Evolutionary conservation across 768 basidiomycete species (phyloP).

Genomic region (Chlorophyllum brunneum): DNA sequence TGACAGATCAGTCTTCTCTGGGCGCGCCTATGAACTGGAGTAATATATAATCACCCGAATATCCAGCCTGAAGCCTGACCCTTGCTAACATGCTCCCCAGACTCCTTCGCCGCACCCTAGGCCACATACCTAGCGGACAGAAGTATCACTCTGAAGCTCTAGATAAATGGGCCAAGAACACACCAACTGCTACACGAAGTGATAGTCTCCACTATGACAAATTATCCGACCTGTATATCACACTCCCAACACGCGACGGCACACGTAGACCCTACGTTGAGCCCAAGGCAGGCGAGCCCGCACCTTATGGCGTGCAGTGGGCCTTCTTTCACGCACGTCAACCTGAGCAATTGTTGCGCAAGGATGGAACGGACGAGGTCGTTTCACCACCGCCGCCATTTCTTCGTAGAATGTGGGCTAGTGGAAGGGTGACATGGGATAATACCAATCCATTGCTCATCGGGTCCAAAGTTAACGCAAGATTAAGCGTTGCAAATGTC

Average conservation of each 20-base stretch:
- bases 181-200: constrained; percentile 39
- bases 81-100: not conserved
- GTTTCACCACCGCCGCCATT: constrained; percentile 73
- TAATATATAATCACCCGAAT: not conserved
- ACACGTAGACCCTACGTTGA: constrained; percentile 36
- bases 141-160: constrained; percentile 18
- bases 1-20: too few species aligned
- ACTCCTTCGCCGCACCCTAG: not conserved
- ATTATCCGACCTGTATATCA: constrained; percentile 60
- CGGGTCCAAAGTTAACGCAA: constrained; percentile 48
- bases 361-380: constrained; percentile 71
- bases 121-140: not conserved
- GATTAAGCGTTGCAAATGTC: constrained; percentile 44
- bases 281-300: constrained; percentile 36
- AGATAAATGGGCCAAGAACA: constrained; percentile 51
- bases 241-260: constrained; percentile 72
- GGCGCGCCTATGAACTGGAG: too few species aligned
- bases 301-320: constrained; percentile 66
- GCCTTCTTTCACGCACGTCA: constrained; percentile 70
- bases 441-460: constrained; percentile 41
- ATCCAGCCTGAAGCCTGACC: not conserved
- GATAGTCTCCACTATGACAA: constrained; percentile 55
- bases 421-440: constrained; percentile 66
- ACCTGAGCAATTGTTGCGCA: constrained; percentile 50
- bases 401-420: constrained; percentile 79